A percentile compares a stretch with the other conserved stretches of the same genome.
phyloP scores from a whole-genome alignment of 768 basidiomycete species.

The Trametes maxima region DNA sequence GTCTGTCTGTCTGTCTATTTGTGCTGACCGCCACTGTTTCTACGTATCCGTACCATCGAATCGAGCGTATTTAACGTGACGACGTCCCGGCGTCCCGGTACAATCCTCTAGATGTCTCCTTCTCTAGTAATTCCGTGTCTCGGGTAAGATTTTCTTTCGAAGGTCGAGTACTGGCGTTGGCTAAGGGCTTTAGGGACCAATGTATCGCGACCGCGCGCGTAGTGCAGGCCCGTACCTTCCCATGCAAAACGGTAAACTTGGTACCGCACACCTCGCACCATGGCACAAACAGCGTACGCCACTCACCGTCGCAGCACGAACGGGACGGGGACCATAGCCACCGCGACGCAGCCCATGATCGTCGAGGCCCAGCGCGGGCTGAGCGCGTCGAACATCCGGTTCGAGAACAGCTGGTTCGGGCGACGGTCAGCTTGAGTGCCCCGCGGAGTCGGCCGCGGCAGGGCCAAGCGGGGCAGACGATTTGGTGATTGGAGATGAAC shows the following conservation, averaged over 20 bases:
- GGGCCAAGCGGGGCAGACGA: not conserved
- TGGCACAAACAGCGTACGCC: too few relatives aligned
- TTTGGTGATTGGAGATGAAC: too few relatives aligned
- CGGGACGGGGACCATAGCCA: conserved; percentile 49
- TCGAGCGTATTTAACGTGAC: not conserved
- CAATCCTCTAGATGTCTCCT: too few relatives aligned
- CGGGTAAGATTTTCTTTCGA: not conserved
- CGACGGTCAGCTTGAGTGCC: too few relatives aligned
- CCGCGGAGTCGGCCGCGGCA: too few relatives aligned
- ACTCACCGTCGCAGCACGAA: conserved; percentile 28
- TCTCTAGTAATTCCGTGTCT: not conserved
- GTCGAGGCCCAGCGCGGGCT: conserved; percentile 62
- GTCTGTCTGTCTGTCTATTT: not conserved
- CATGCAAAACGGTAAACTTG: not conserved
- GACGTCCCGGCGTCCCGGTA: too few relatives aligned
- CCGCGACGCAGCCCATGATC: conserved; percentile 53
- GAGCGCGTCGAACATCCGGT: conserved; percentile 54
- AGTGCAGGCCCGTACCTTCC: conserved; percentile 16
- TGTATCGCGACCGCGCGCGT: conserved; percentile 6
- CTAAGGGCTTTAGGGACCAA: too few relatives aligned
- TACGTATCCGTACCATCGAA: not conserved
- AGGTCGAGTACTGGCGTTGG: too few relatives aligned
- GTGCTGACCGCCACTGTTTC: not conserved
- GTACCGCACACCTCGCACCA: too few relatives aligned
- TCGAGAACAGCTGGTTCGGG: conserved; percentile 45